Evolutionary conservation across 1,284 basidiomycete genomes (phyloP), one percentile per base, ranked within the genome.

Genomic region (Psilocybe mexicana): DNA sequence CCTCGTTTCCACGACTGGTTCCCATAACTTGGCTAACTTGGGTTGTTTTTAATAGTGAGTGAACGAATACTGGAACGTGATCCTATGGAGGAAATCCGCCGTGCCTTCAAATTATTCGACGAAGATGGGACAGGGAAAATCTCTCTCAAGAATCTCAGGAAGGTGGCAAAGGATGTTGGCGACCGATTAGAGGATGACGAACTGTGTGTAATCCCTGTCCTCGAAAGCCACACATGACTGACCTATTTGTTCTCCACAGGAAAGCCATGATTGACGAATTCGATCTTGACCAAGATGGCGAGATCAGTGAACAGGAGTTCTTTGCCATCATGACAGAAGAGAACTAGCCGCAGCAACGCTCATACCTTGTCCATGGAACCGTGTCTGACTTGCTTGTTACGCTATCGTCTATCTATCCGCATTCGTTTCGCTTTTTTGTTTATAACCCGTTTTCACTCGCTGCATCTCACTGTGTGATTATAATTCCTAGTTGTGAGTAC

Each of bases 231-330:
- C 56, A 35, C 50, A 40, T 18, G 52, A 18, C 11, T 53, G 53
- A 18, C 23, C 57, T 6, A 25, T 18, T 8, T 48, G 18, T 64
- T 63, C 56, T 8, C 42, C 24, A 40, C 58, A 98, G 96, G 64
- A 94, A 98, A 87, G 97, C 96, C 23, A 99, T 99, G 96, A 99
- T 99, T 69, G 97, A 99, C 69, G 97, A 99, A 77, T 99, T 99
- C 70, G 96, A 99, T 74, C 85, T 99, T 38, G 96, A 99, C 77
- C 92, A 96, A 73, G 96, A 99, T 68, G 95, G 96, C 24, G 96
- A 96, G 77, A 99, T 99, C 72, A 95, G 89, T 72, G 92, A 95
- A 71, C 86, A 92, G 71, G 94, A 96, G 78, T 96, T 96, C 74
- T 87, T 94, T 65, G 90, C 93, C 47, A 98, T 98, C 73, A 96